These are phyloP conservation scores for Russula brevipes DNA, from an alignment of 768 basidiomycete genomes.

Conservation along the genomic window DNA sequence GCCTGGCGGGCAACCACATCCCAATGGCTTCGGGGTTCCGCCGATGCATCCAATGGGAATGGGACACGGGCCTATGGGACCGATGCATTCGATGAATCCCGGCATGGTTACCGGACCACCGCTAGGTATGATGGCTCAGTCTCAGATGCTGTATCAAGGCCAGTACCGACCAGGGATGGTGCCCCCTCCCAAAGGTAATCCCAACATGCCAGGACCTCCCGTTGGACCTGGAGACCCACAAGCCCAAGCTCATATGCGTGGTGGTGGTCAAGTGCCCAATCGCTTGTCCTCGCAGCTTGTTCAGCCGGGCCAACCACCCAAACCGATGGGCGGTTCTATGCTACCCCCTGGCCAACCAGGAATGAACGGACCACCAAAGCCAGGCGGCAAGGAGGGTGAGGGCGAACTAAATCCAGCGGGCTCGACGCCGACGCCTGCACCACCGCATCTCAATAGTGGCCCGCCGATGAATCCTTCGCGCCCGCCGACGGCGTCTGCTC, in stretches of 20 bases:
- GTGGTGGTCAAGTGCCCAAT: conserved; percentile 3
- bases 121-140: conserved; percentile 1
- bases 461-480: conserved; percentile 17
- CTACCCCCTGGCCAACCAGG: conserved; percentile 26
- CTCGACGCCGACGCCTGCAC: conserved; percentile 16
- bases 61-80: conserved; percentile 9
- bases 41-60: conserved; percentile 18
- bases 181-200: conserved; percentile 6
- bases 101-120: conserved; percentile 13
- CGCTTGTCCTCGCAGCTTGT: conserved; percentile 12
- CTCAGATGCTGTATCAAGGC: conserved; percentile 9
- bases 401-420: conserved; percentile 17
- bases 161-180: conserved; percentile 15
- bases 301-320: conserved; percentile 16
- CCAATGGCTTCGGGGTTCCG: conserved; percentile 12
- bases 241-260: conserved; percentile 6
- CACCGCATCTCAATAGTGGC: conserved; percentile 16
- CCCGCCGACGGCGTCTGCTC: conserved; percentile 18
- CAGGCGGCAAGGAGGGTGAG: conserved; percentile 13
- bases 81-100: conserved; percentile 19
- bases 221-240: conserved; percentile 3
- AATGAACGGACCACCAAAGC: conserved; percentile 22
- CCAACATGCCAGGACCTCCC: background rate
- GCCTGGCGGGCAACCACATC: conserved; percentile 34
- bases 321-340: conserved; percentile 25